phyloP scores from a whole-genome alignment of 495 filamentous ascomycete genomes.

The Clavariopsis aquatica region DNA sequence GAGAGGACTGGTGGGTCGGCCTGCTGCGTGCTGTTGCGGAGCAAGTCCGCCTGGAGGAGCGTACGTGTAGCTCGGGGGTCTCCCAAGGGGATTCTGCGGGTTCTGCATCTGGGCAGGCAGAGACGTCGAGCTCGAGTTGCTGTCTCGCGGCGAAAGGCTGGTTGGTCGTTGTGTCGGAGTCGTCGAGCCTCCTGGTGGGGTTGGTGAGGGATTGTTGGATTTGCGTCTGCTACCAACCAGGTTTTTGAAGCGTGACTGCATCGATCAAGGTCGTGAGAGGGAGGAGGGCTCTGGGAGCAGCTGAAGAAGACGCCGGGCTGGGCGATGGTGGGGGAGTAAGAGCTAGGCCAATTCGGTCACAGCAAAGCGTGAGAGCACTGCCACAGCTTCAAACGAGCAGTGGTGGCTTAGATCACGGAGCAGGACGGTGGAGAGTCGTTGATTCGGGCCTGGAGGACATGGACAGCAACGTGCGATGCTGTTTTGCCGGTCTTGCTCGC shows the following conservation, averaged over 20 bases:
- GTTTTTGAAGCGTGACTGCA: slow-evolving; percentile 45
- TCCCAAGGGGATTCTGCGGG: slow-evolving; percentile 42
- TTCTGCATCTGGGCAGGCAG: slow-evolving; percentile 39
- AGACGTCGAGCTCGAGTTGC: slow-evolving; percentile 35
- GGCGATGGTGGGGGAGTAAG: not conserved
- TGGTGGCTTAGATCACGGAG: not conserved
- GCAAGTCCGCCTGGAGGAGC: slow-evolving; percentile 39
- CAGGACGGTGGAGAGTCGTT: not conserved
- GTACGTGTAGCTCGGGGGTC: slow-evolving; percentile 49
- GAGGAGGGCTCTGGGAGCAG: not conserved
- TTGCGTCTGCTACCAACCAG: slow-evolving; percentile 44
- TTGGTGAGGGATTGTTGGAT: slow-evolving; percentile 42
- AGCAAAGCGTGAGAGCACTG: too few relatives aligned
- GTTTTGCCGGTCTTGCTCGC: too few relatives aligned
- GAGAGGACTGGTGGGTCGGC: slow-evolving; percentile 43
- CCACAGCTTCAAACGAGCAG: not conserved
- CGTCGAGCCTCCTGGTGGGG: slow-evolving; percentile 18
- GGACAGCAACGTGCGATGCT: too few relatives aligned
- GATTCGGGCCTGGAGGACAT: too few relatives aligned
- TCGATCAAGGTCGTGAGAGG: slow-evolving; percentile 37
- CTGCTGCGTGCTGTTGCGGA: slow-evolving; percentile 38
- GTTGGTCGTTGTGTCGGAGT: slow-evolving; percentile 32
- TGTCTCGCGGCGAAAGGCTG: slow-evolving; percentile 39
- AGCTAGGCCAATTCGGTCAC: not conserved
- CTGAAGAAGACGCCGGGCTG: not conserved